These are phyloP conservation scores for Diversispora eburnea DNA, from an alignment of 192 early-diverging fungal genomes.

Conservation along the genomic window DNA sequence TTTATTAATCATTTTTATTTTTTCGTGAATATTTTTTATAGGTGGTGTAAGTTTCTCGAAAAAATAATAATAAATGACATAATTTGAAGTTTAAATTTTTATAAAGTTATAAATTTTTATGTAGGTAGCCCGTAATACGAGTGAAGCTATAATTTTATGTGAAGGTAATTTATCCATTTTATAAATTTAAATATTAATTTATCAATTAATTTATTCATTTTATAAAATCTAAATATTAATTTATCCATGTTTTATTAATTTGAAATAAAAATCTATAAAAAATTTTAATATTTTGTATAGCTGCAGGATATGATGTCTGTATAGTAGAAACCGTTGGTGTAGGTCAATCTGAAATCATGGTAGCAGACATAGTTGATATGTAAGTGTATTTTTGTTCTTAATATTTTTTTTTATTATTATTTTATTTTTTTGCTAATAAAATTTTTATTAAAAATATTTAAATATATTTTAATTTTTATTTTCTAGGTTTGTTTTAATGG, in stretches of 20 bases:
- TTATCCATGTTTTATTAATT: neutral
- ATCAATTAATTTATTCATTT: neutral
- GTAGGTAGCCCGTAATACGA: slow-evolving; percentile 75
- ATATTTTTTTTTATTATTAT: neutral
- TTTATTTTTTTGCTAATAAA: too few relatives aligned
- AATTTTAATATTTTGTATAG: slow-evolving; percentile 34
- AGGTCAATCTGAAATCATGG: slow-evolving; percentile 84
- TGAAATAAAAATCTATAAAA: neutral
- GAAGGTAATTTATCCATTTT: slow-evolving; percentile 51
- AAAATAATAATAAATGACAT: neutral
- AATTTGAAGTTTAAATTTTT: neutral
- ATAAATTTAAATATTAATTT: neutral
- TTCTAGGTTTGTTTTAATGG: slow-evolving; percentile 63
- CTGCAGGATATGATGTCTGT: slow-evolving; percentile 74
- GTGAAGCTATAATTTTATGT: slow-evolving; percentile 74
- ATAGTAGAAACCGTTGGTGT: slow-evolving; percentile 85
- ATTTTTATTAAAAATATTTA: neutral
- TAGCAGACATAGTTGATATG: slow-evolving; percentile 86
- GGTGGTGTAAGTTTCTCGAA: slow-evolving; percentile 38
- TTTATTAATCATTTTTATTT: neutral
- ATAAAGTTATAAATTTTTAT: neutral
- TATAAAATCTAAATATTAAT: slow-evolving; percentile 18
- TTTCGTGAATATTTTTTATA: slow-evolving; percentile 9
- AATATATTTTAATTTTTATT: neutral
- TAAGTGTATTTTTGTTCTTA: slow-evolving; percentile 13